Evolutionary conservation across 495 filamentous ascomycete genomes (phyloP).

Genomic region (Astrothelium subdiscretum): DNA sequence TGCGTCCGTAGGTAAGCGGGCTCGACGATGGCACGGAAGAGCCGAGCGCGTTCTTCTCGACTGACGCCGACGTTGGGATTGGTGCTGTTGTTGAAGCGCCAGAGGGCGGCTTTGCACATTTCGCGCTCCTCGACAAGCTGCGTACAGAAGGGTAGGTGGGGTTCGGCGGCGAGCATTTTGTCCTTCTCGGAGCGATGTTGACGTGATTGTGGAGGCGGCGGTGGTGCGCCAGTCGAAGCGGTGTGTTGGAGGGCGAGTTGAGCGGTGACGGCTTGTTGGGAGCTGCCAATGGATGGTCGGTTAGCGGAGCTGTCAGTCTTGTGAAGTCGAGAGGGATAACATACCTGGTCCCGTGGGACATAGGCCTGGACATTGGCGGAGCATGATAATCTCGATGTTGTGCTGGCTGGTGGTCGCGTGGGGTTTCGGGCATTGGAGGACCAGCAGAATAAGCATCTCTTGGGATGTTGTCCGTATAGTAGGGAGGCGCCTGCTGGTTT

Average conservation of each 20-base stretch:
- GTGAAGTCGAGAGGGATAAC: too few relatives aligned
- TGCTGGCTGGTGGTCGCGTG: not conserved
- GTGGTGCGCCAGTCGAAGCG: conserved; percentile 20
- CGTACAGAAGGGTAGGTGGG: conserved; percentile 66
- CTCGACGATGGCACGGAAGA: conserved; percentile 62
- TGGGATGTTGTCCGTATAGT: not conserved
- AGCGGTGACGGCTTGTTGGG: conserved; percentile 45
- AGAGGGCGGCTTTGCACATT: conserved; percentile 70
- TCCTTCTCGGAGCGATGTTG: conserved; percentile 62
- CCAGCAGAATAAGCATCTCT: not conserved
- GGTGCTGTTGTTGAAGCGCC: conserved; percentile 73
- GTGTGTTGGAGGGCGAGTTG: conserved; percentile 47
- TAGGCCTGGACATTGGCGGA: not conserved
- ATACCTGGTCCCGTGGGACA: not conserved
- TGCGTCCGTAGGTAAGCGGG: conserved; percentile 15
- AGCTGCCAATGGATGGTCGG: conserved; percentile 19
- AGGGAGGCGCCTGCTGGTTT: not conserved
- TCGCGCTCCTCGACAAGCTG: conserved; percentile 79
- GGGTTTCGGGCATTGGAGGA: not conserved
- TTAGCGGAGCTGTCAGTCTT: conserved; percentile 15
- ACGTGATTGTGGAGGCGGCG: conserved; percentile 29
- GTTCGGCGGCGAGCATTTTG: conserved; percentile 80
- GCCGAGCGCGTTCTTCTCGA: conserved; percentile 63
- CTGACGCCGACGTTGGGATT: conserved; percentile 68
- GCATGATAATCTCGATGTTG: not conserved